Base-by-base conservation (phyloP, 2,329 filamentous ascomycete species). In the Fusarium annulatum region DNA sequence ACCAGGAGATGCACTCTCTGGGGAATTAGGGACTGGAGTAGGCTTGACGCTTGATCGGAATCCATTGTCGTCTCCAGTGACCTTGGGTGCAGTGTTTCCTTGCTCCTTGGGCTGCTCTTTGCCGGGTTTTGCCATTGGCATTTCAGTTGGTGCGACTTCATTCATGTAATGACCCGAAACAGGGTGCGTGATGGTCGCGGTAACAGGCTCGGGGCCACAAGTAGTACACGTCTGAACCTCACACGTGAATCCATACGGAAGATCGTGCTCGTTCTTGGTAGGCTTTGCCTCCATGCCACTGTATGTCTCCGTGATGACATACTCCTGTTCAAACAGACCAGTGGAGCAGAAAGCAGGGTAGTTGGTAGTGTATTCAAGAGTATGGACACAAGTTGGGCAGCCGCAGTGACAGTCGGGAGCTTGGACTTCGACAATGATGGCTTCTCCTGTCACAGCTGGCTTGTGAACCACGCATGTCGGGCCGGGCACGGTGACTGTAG, bases 101-200 rank as follows among this genome's bases (percentile, higher is more conserved):
- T 51, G 45, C 49, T 23, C 38, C 23, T 28, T 10, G n/a, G 61
- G 23, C 18, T 51, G 34, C 19, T 53, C 51, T 7, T 61, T 38
- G 48, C 12, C 21, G 11, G 64, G 51, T n/a, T 59, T 51, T 16
- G 28, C 30, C 28, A 42, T 6, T 3, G 65, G 65, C 39, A 28
- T 45, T 8, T 36, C 57, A n/a, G 65, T 69, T 12, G 66, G 65
- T 8, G 51, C 14, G 23, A 52, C 21, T 12, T 23, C n/a, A 42
- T 71, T 73, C 42, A 92, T 91, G 84, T 73, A 73, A 12, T 67
- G 57, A 21, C 61, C 52, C 4, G 48, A 42, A 15, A 73, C 39
- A 12, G 70, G 71, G 41, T 73, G 42, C 9, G 71, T 73, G 53
- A 73, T 73, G 16, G 71, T 73, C 4, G 71, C 70, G 28, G 61